Conservation (phyloP, 2,329 filamentous ascomycete genomes). For the Colletotrichum sp. region DNA sequence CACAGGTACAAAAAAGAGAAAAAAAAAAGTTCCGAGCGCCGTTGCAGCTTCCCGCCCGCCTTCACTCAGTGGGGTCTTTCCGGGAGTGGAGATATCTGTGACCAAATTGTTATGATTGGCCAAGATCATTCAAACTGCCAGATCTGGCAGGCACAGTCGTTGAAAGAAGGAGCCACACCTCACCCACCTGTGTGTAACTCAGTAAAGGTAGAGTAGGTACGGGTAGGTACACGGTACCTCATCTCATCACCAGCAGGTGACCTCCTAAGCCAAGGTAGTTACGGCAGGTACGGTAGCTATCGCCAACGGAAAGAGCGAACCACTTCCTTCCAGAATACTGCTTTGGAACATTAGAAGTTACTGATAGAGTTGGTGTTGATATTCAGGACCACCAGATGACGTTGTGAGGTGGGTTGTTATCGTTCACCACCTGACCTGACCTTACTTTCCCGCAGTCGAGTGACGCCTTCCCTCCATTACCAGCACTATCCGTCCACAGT, state of each 20-base stretch:
- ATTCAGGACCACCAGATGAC: not conserved
- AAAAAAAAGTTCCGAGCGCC: not conserved
- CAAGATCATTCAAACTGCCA: not conserved
- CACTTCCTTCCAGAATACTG: not conserved
- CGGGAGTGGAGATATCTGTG: not conserved
- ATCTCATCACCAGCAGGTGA: not conserved
- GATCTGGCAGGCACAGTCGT: not conserved
- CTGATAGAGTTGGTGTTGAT: not conserved
- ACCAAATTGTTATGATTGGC: not conserved
- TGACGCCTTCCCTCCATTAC: not conserved
- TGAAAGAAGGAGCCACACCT: not conserved
- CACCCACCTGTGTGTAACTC: not conserved
- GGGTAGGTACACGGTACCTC: not conserved
- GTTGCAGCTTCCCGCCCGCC: constrained; percentile 1
- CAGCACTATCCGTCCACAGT: not conserved
- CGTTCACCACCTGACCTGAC: not conserved
- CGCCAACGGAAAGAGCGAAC: not conserved
- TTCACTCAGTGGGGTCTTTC: not conserved
- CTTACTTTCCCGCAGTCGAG: not conserved
- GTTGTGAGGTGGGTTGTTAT: not conserved
- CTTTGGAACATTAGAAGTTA: not conserved
- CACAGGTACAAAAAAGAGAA: not conserved
- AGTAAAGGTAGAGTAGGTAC: not conserved
- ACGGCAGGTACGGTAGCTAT: not conserved
- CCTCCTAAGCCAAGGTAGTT: not conserved